Percentiles rank a stretch among this genome's conserved stretches.
These are phyloP conservation scores for Kickxella alabastrina DNA, from an alignment of 192 early-diverging fungal species.

Conservation along the genomic window DNA sequence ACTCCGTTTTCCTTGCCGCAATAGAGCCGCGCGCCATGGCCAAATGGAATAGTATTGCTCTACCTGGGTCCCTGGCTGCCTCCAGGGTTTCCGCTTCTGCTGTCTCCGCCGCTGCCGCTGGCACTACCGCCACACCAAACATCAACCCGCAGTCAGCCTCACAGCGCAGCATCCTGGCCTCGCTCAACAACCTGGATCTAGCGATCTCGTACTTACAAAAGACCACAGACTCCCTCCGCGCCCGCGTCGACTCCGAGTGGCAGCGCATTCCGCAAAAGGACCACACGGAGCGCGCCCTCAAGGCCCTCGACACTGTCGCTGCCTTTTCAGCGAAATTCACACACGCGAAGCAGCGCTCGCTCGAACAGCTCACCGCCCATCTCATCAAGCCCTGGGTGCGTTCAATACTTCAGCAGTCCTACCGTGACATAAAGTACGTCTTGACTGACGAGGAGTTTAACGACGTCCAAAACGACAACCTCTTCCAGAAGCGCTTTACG, in stretches of 20 bases:
- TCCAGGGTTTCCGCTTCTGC: neutral
- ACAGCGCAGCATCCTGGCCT: slow-evolving; percentile 52
- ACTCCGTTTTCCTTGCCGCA: slow-evolving; percentile 20
- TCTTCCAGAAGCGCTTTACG: slow-evolving; percentile 79
- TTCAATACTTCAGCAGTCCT: slow-evolving; percentile 74
- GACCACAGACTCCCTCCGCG: slow-evolving; percentile 63
- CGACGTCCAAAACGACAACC: slow-evolving; percentile 70
- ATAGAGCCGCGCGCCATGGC: slow-evolving; percentile 28
- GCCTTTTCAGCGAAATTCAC: slow-evolving; percentile 26
- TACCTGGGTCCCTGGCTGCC: neutral
- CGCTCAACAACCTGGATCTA: slow-evolving; percentile 87
- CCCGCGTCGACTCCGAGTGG: slow-evolving; percentile 54
- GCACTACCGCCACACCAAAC: no score
- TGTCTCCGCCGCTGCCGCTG: slow-evolving; percentile 1
- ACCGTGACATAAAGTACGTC: slow-evolving; percentile 83
- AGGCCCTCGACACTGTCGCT: slow-evolving; percentile 29
- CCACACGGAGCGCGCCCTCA: slow-evolving; percentile 3
- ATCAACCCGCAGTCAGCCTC: slow-evolving; percentile 10
- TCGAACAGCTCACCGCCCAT: slow-evolving; percentile 80
- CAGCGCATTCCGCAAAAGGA: slow-evolving; percentile 11
- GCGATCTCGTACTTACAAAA: slow-evolving; percentile 75
- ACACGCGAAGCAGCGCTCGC: slow-evolving; percentile 56
- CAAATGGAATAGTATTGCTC: slow-evolving; percentile 6
- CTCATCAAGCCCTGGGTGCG: slow-evolving; percentile 76
- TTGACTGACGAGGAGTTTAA: slow-evolving; percentile 91